Percentiles rank a stretch among this genome's conserved stretches.
Evolutionary conservation across 164 flowering plant genomes (phyloP).

Genomic region (Berberis thunbergii): DNA sequence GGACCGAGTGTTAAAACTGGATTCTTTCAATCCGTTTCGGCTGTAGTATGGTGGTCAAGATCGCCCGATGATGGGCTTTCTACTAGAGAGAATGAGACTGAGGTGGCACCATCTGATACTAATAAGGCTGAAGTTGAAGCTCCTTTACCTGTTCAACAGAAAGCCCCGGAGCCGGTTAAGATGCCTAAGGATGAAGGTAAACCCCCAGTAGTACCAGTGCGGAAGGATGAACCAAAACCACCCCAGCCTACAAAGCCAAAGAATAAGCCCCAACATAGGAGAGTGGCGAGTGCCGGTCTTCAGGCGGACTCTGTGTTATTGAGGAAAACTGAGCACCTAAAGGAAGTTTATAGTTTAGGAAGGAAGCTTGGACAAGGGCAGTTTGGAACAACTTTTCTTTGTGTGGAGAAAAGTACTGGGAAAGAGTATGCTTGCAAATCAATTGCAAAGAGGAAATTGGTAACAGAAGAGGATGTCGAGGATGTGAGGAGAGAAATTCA

Average conservation of each 20-base stretch:
- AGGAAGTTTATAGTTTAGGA: slow-evolving; percentile 67
- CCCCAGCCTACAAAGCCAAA: slow-evolving; percentile 17
- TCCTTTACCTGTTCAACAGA: slow-evolving; percentile 18
- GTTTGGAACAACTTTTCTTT: slow-evolving; percentile 67
- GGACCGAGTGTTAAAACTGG: slow-evolving; percentile 33
- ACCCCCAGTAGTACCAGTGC: background rate
- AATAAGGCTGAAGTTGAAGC: slow-evolving; percentile 10
- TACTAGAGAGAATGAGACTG: slow-evolving; percentile 7
- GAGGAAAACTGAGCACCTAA: slow-evolving; percentile 55
- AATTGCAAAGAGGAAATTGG: slow-evolving; percentile 62
- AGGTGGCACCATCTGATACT: background rate
- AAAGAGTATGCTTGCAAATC: slow-evolving; percentile 81
- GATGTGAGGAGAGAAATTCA: slow-evolving; percentile 87
- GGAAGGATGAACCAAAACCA: background rate
- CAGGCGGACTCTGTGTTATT: slow-evolving; percentile 45
- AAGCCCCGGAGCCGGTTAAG: slow-evolving; percentile 39
- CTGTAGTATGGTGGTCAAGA: slow-evolving; percentile 29
- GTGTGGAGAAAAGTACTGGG: slow-evolving; percentile 53
- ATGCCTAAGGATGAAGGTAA: slow-evolving; percentile 22
- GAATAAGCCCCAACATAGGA: slow-evolving; percentile 34
- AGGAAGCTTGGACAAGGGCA: slow-evolving; percentile 81
- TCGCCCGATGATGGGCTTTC: slow-evolving; percentile 12
- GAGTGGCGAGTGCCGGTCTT: slow-evolving; percentile 52
- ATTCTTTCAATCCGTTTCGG: slow-evolving; percentile 31
- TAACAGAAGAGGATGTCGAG: slow-evolving; percentile 58